A percentile compares a stretch with the other conserved stretches of the same genome.
phyloP scores from a whole-genome alignment of 257 asterid species.

The Schizonepeta tenuifolia region DNA sequence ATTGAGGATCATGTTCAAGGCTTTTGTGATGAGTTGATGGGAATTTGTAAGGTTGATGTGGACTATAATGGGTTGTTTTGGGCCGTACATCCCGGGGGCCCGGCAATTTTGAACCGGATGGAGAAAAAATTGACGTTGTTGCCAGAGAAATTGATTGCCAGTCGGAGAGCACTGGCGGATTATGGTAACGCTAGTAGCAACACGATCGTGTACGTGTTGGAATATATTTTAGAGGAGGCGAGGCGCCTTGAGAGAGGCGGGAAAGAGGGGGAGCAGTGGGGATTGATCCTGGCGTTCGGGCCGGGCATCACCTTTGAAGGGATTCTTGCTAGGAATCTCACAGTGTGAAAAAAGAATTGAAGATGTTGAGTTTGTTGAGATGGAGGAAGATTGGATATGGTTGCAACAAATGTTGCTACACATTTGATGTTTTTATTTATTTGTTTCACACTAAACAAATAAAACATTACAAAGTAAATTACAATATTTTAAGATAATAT shows the following conservation, averaged over 20 bases:
- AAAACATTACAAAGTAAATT: too few relatives aligned
- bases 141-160: conserved; percentile 73
- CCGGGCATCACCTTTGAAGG: conserved; percentile 98
- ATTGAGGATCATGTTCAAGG: conserved; percentile 73
- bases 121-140: conserved; percentile 70
- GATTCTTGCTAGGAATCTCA: conserved; percentile 73
- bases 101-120: conserved; percentile 78
- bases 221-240: conserved; percentile 71
- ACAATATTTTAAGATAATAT: too few relatives aligned
- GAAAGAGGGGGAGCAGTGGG: conserved; percentile 60
- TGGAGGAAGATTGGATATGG: not conserved
- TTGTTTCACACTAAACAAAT: not conserved
- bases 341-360: conserved; percentile 29
- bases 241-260: conserved; percentile 6
- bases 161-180: conserved; percentile 82
- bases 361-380: not conserved
- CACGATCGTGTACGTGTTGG: conserved; percentile 88
- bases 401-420: not conserved
- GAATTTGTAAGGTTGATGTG: conserved; percentile 37
- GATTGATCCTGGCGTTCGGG: conserved; percentile 86
- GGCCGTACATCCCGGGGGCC: conserved; percentile 99
- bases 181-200: conserved; percentile 96
- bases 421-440: not conserved
- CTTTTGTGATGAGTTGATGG: conserved; percentile 68
- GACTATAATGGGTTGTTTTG: conserved; percentile 78